Conservation (phyloP, 257 asterid genomes). For the Fraxinus quadrangulata region DNA sequence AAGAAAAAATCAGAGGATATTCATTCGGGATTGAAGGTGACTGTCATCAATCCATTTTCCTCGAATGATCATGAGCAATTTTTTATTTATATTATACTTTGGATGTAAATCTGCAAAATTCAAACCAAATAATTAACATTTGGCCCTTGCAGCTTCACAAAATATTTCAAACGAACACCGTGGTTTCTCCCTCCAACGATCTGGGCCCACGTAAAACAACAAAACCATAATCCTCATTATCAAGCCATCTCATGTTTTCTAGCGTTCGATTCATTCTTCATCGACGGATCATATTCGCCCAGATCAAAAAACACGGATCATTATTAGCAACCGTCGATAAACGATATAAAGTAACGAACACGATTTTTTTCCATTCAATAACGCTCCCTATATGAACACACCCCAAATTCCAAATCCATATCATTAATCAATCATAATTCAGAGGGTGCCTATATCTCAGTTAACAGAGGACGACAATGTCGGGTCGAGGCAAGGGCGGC, state of each 20-base stretch:
- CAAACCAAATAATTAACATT: background rate
- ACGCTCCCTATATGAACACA: conserved; percentile 23
- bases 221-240: conserved; percentile 30
- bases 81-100: conserved; percentile 1
- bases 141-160: background rate
- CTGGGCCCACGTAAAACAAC: background rate
- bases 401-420: background rate
- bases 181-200: background rate
- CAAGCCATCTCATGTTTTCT: too few species aligned
- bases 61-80: background rate
- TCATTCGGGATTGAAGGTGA: conserved; percentile 39
- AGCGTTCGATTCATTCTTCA: conserved; percentile 26
- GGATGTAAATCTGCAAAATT: conserved; percentile 12
- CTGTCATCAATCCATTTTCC: conserved; percentile 7
- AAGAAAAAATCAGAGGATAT: conserved; percentile 19
- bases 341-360: conserved; percentile 28
- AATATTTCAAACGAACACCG: background rate
- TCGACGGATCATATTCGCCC: conserved; percentile 22
- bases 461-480: conserved; percentile 28
- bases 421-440: background rate
- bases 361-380: background rate
- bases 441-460: background rate
- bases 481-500: conserved; percentile 61
- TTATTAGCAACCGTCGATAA: conserved; percentile 21
- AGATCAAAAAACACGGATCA: conserved; percentile 15